Base-by-base conservation (phyloP, 2,329 filamentous ascomycete genomes). In the Fusarium liriodendri region DNA sequence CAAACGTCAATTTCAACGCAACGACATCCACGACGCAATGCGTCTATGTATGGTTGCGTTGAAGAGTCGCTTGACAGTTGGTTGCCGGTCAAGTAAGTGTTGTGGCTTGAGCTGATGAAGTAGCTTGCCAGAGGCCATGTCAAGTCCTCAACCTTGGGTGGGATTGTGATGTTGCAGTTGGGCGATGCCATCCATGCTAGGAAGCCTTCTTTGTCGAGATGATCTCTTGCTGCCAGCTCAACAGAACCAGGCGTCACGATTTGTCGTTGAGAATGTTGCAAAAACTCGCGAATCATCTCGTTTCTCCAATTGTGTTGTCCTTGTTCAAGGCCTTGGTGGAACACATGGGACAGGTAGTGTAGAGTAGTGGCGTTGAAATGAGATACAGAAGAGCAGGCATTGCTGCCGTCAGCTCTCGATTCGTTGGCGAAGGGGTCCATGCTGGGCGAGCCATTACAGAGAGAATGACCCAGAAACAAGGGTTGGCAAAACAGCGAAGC, bases 1-100 rank as follows among this genome's bases (percentile, higher is more conserved):
- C 95, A 98, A 78, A 97, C 97, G 79, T 98, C 95, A 70, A 98
- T 94, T 84, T 98, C 95, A 67, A 98, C 92, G 82, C 95, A 98
- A 20, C 95, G 92, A 78, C 95, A 97, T 2, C 95, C 95, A 62
- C 94, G 91, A 76, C 95, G 89, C 65, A 98, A 86, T 13, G 95
- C 94, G 58, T 92, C 92, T 74, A 94, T 94, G 85, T 98, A 98
- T 2, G 94, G 93, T 75, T 95, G 93, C 0, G 94, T 95, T 80
- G 95, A 97, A 62, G 95, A 97, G 69, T 93, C 91, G 75, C 95
- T 96, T 68, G 90, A 94, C 13, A 98, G 90, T 85, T 98, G 95
- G 80, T 95, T 94, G 27, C 95, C 95, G 2, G 95, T 90, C 25
- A 98, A 89, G 77, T 98, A 98, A 0, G 95, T 98, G 83, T 98